These are phyloP conservation scores for Amaranthus cruentus DNA, from an alignment of 148 eudicot species.

Conservation along the genomic window DNA sequence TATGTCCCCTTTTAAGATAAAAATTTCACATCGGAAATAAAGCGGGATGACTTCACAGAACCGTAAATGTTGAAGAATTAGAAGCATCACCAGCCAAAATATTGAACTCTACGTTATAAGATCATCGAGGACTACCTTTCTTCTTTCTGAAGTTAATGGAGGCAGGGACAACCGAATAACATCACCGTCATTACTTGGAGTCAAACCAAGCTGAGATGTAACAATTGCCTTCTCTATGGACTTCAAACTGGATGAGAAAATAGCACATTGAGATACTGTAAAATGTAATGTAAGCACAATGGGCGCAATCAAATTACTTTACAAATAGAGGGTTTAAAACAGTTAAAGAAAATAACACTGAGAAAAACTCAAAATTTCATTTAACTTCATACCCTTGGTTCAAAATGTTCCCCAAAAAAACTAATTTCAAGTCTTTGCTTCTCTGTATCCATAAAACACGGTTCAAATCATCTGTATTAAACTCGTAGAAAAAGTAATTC, in stretches of 20 bases:
- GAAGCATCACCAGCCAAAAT: not conserved
- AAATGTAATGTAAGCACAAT: too few species aligned
- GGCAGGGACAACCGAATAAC: constrained; percentile 83
- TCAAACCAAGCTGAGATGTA: constrained; percentile 68
- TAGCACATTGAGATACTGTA: constrained; percentile 11
- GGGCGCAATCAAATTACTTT: not conserved
- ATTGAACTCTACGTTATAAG: not conserved
- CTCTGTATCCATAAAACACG: not conserved
- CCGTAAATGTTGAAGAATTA: not conserved
- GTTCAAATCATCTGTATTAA: not conserved
- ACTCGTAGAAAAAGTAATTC: not conserved
- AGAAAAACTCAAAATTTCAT: not conserved
- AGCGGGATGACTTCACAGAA: too few species aligned
- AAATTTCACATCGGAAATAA: too few species aligned
- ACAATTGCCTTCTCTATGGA: constrained; percentile 93
- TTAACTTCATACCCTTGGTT: not conserved
- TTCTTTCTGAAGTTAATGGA: constrained; percentile 82
- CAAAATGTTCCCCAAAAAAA: not conserved
- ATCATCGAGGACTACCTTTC: constrained; percentile 54
- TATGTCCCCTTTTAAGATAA: too few species aligned
- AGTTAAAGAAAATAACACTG: not conserved
- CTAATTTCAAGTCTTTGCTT: not conserved
- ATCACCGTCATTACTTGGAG: constrained; percentile 92
- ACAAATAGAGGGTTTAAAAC: not conserved
- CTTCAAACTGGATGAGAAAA: constrained; percentile 65